Evolutionary conservation across 164 flowering plant genomes (phyloP).

Genomic region (Cinnamomum chago): DNA sequence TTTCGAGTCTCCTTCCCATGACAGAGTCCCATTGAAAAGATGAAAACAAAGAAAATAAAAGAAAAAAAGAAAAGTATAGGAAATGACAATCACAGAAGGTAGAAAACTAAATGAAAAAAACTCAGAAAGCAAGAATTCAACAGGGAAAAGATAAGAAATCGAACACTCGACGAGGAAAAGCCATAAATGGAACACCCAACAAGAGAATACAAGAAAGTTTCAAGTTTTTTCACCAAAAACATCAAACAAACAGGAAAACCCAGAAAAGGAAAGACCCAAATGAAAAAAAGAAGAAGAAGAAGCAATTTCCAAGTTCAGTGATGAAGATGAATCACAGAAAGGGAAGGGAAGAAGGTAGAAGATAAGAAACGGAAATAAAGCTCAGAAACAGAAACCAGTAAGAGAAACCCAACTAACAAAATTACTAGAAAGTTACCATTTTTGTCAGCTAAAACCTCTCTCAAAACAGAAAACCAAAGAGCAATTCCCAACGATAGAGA

Average conservation of each 20-base stretch:
- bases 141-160: conserved; percentile 1
- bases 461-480: background rate
- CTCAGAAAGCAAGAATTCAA: background rate
- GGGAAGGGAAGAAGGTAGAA: background rate
- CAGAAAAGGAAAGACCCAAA: too few species aligned
- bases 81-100: too few species aligned
- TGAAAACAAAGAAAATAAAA: background rate
- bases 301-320: background rate
- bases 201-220: background rate
- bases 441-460: too few species aligned
- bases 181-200: background rate
- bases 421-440: too few species aligned
- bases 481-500: background rate
- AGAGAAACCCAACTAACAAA: background rate
- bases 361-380: background rate
- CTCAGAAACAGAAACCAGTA: background rate
- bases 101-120: too few species aligned
- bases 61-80: too few species aligned
- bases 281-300: background rate
- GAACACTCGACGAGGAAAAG: background rate
- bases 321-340: too few species aligned
- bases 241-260: background rate
- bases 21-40: conserved; percentile 75
- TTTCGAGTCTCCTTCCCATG: conserved; percentile 61
- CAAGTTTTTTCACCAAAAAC: background rate